Evolutionary conservation across 345 rosid genomes (phyloP), one percentile per base, ranked within the genome.

Genomic region (Lepidium aucheri): DNA sequence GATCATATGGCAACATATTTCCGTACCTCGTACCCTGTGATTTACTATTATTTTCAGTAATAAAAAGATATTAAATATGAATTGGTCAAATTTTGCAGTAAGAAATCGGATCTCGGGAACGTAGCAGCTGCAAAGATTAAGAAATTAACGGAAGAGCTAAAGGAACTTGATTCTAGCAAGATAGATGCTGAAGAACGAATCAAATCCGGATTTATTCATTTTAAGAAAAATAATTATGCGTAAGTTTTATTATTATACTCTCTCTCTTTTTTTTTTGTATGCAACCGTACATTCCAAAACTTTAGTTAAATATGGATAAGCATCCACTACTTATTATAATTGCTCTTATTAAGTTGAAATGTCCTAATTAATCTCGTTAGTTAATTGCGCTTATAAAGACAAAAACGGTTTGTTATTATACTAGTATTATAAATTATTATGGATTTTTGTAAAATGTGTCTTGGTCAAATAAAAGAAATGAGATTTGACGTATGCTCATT

Each of bases 211-310:
- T 94, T 94, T 78, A 9, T 20, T 40, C 85, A 80, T 58, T 88
- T 94, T 79, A 94, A 82, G 86, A 77, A 56, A 1, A 84, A 86
- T 80, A 88, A 90, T 77, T 90, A 46, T 57, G 86, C 81, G 99
- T 90, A 79, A 41, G 96, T 80, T 26, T 26, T 26, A 26, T 26
- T 2, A 15, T 28, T 26, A n/a, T 54, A 26, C 11, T 11, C 12
- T 13, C n/a, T 3, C 28, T 10, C 12, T 22, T 34, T 44, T 4
- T 24, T 2, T 42, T 52, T 28, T 43, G n/a, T 58, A 57, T 28
- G 39, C 18, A 45, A 45, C 7, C 22, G 42, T 42, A 18, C 47
- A 24, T 67, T 67, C 44, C 53, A 53, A 18, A 17, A 34, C n/a
- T 17, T 67, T 14, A 18, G n/a, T n/a, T n/a, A n/a, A 6, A 12